Percentiles rank a stretch among this genome's conserved stretches.
phyloP scores from a whole-genome alignment of 805 yeast species.

The Sugiyamaella chiloensis region DNA sequence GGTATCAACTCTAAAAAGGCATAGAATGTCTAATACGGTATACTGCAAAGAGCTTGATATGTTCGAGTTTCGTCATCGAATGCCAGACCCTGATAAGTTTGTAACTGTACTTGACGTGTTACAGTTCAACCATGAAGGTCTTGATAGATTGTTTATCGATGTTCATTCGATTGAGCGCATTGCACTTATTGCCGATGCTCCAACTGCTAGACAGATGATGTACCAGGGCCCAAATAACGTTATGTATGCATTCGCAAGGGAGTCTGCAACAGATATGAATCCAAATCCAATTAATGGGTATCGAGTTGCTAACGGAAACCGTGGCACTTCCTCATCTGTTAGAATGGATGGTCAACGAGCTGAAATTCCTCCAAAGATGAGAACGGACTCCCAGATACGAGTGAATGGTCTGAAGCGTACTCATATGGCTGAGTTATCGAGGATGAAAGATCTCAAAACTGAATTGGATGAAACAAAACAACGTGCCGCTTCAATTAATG shows the following conservation, averaged over 20 bases:
- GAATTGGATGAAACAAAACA: neutral
- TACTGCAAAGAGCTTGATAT: constrained; percentile 53
- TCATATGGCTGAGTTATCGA: neutral
- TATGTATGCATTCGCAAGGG: constrained; percentile 8
- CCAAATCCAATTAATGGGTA: constrained; percentile 15
- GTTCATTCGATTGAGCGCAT: constrained; percentile 50
- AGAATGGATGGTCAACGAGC: neutral
- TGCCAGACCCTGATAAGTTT: constrained; percentile 39
- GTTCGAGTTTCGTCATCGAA: constrained; percentile 50
- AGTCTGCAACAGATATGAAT: neutral
- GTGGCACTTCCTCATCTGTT: constrained; percentile 38
- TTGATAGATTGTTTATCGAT: constrained; percentile 65
- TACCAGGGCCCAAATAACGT: constrained; percentile 41
- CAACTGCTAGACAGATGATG: constrained; percentile 48
- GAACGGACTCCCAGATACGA: constrained; percentile 39
- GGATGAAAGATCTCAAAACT: neutral
- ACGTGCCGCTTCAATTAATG: neutral
- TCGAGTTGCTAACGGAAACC: constrained; percentile 28
- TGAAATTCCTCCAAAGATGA: constrained; percentile 4
- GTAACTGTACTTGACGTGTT: constrained; percentile 60
- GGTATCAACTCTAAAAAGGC: constrained; percentile 16
- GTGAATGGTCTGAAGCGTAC: constrained; percentile 3
- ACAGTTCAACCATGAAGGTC: constrained; percentile 50
- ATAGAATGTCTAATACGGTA: constrained; percentile 33
- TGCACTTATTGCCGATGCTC: constrained; percentile 50